phyloP scores from a whole-genome alignment of 108 stramenopile genomes.

The Discostella stelligeroides region DNA sequence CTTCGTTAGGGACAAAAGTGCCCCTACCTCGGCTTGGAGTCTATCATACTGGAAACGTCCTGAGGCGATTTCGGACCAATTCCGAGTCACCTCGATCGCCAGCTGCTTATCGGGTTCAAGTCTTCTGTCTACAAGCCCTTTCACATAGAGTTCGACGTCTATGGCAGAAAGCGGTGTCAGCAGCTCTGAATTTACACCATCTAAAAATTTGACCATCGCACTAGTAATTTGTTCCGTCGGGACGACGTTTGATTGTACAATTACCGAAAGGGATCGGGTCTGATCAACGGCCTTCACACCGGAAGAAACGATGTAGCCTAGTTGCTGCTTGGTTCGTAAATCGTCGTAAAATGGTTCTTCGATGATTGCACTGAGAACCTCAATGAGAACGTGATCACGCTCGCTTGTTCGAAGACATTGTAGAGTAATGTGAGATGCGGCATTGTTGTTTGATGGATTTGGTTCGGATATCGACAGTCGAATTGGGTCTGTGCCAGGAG shows the following conservation, averaged over 20 bases:
- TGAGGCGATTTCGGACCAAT: conserved; percentile 83
- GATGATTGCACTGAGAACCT: conserved; percentile 71
- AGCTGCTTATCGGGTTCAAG: conserved; percentile 85
- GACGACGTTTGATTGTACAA: conserved; percentile 68
- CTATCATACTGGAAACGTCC: conserved; percentile 80
- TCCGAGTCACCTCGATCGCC: conserved; percentile 73
- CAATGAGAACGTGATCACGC: conserved; percentile 75
- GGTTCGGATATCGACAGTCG: conserved; percentile 69
- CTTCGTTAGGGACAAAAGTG: conserved; percentile 67
- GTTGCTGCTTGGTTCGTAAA: conserved; percentile 90
- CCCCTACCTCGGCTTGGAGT: conserved; percentile 65
- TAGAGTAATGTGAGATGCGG: conserved; percentile 68
- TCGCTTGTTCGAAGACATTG: conserved; percentile 67
- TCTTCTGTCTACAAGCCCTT: conserved; percentile 75
- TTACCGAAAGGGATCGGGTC: conserved; percentile 64
- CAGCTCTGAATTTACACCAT: conserved; percentile 47
- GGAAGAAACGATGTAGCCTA: conserved; percentile 90
- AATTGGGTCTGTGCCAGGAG: conserved; percentile 31
- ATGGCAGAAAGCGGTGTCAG: conserved; percentile 57
- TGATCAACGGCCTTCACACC: conserved; percentile 75
- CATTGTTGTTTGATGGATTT: conserved; percentile 76
- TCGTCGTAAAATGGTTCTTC: conserved; percentile 90
- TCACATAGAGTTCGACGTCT: conserved; percentile 70
- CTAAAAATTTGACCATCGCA: conserved; percentile 31
- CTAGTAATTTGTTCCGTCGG: conserved; percentile 24